These are phyloP conservation scores for Ustilago loliicola DNA, from an alignment of 1,284 basidiomycete genomes.

Conservation along the genomic window DNA sequence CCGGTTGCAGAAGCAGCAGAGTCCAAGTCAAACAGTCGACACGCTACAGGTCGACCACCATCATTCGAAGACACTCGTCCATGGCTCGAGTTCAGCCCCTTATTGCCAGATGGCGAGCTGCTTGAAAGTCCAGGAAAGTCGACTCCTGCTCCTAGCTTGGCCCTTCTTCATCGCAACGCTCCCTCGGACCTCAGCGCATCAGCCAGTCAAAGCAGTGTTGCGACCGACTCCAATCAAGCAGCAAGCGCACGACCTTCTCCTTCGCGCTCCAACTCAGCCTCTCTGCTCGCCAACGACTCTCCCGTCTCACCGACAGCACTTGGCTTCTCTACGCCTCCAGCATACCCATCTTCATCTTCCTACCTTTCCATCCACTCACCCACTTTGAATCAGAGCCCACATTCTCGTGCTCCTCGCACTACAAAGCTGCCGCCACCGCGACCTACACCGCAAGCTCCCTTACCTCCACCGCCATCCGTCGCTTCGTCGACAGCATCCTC, in stretches of 20 bases:
- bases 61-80: slow-evolving; percentile 44
- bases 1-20: background rate
- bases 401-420: slow-evolving; percentile 18
- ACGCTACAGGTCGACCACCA: slow-evolving; percentile 5
- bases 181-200: slow-evolving; percentile 29
- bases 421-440: slow-evolving; percentile 44
- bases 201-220: slow-evolving; percentile 32
- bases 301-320: slow-evolving; percentile 40
- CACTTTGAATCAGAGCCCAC: slow-evolving; percentile 12
- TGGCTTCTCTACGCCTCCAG: slow-evolving; percentile 27
- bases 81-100: slow-evolving; percentile 50
- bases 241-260: slow-evolving; percentile 25
- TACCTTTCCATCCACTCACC: slow-evolving; percentile 38
- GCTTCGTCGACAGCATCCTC: slow-evolving; percentile 20
- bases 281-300: slow-evolving; percentile 24
- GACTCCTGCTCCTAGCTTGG: slow-evolving; percentile 10
- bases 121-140: slow-evolving; percentile 23
- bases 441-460: slow-evolving; percentile 46
- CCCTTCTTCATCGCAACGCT: slow-evolving; percentile 14
- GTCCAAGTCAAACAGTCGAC: background rate
- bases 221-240: slow-evolving; percentile 17
- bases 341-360: slow-evolving; percentile 29
- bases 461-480: slow-evolving; percentile 47
- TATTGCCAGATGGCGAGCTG: slow-evolving; percentile 36
- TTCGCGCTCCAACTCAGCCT: slow-evolving; percentile 33